Evolutionary conservation across 2,329 filamentous ascomycete genomes (phyloP).

Genomic region (Penicillium sp.): DNA sequence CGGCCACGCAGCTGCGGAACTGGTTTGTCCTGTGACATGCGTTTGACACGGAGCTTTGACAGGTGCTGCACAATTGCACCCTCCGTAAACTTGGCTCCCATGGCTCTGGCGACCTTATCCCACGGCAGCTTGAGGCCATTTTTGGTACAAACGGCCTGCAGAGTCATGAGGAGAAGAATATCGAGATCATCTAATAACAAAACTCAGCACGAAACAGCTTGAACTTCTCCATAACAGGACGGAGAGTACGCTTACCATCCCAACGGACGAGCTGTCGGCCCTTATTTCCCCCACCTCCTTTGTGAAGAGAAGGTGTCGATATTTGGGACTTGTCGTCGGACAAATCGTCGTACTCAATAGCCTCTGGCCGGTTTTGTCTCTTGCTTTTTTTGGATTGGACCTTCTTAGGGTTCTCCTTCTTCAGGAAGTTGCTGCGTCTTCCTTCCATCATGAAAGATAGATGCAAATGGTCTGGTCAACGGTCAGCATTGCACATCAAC

Average conservation of each 20-base stretch:
- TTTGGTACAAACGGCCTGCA: conserved; percentile 43
- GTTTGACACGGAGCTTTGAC: conserved; percentile 39
- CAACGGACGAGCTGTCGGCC: conserved; percentile 43
- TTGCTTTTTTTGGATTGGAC: too few species aligned
- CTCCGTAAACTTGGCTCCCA: conserved; percentile 42
- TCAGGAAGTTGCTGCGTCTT: neutral
- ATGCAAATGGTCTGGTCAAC: neutral
- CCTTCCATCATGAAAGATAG: neutral
- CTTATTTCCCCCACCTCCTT: conserved; percentile 4
- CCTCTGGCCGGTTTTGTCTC: too few species aligned
- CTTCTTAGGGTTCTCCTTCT: neutral
- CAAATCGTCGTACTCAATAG: too few species aligned
- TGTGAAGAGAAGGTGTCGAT: too few species aligned
- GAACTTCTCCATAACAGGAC: neutral
- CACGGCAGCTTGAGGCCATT: conserved; percentile 44
- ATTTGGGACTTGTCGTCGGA: too few species aligned
- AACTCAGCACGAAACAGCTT: conserved; percentile 12
- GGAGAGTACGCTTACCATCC: conserved; percentile 35
- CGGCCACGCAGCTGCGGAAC: too few species aligned
- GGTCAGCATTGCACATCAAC: neutral
- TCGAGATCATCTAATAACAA: conserved; percentile 40
- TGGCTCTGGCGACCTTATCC: conserved; percentile 37
- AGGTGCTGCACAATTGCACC: conserved; percentile 49
- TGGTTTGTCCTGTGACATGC: too few species aligned
- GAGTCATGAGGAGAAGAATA: conserved; percentile 41